Conservation (phyloP, 2,329 filamentous ascomycete genomes). For the Alternaria viburni region DNA sequence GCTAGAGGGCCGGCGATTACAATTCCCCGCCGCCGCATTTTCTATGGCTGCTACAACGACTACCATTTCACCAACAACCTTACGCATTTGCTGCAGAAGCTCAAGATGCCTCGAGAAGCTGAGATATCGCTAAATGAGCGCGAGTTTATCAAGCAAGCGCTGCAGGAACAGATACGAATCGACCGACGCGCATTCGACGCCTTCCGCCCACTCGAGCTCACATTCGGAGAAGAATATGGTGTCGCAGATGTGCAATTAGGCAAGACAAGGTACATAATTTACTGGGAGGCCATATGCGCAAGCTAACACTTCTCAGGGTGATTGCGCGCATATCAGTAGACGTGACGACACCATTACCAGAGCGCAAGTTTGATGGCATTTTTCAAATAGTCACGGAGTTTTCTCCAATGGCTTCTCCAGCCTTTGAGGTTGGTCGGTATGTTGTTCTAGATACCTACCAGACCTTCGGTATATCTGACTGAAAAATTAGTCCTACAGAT, state of each 20-base stretch:
- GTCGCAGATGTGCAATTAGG: conserved; percentile 86
- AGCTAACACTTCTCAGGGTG: conserved; percentile 62
- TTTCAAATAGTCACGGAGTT: conserved; percentile 93
- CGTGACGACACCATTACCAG: conserved; percentile 81
- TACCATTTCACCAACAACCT: conserved; percentile 12
- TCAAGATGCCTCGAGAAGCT: conserved; percentile 85
- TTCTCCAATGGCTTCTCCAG: conserved; percentile 87
- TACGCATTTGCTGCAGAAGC: conserved; percentile 1
- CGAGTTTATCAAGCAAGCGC: conserved; percentile 81
- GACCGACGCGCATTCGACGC: conserved; percentile 84
- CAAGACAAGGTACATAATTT: conserved; percentile 75
- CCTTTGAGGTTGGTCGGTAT: conserved; percentile 82
- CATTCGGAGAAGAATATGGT: conserved; percentile 90
- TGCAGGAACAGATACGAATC: conserved; percentile 79
- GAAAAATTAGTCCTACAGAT: conserved; percentile 69
- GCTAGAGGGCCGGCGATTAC: conserved; percentile 20
- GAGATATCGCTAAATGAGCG: conserved; percentile 90
- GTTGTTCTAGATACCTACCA: conserved; percentile 16
- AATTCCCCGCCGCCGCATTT: conserved; percentile 37
- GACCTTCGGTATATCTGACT: conserved; percentile 26
- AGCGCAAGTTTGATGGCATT: conserved; percentile 93
- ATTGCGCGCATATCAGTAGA: conserved; percentile 86
- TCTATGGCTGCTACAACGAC: conserved; percentile 9
- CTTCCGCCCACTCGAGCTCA: conserved; percentile 77
- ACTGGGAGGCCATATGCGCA: not conserved